Evolutionary conservation across 140 eudicot genomes (phyloP).

Genomic region (Oenanthe javanica): DNA sequence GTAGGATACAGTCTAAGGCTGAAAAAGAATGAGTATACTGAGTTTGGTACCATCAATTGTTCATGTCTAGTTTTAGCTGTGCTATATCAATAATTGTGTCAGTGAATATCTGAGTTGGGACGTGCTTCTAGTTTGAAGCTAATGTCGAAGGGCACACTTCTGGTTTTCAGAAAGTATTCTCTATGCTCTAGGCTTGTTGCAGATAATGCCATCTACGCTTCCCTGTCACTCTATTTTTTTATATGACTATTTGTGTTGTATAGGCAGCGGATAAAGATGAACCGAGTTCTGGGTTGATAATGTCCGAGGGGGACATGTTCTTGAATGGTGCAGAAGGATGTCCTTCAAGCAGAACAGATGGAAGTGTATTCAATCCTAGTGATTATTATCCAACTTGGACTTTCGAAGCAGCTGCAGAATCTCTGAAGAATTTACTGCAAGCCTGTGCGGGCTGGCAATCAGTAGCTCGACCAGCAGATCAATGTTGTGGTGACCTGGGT

Average conservation of each 20-base stretch:
- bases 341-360: slow-evolving; percentile 27
- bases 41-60: too few relatives aligned
- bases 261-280: slow-evolving; percentile 76
- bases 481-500: neutral
- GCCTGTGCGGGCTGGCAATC: slow-evolving; percentile 70
- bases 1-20: too few relatives aligned
- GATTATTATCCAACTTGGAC: slow-evolving; percentile 73
- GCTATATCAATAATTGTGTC: too few relatives aligned
- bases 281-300: slow-evolving; percentile 50
- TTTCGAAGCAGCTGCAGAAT: slow-evolving; percentile 52
- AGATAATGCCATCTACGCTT: neutral
- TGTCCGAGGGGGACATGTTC: slow-evolving; percentile 76
- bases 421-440: slow-evolving; percentile 46
- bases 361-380: slow-evolving; percentile 53
- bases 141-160: too few relatives aligned
- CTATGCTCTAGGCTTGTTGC: neutral
- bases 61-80: too few relatives aligned
- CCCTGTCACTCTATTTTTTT: neutral
- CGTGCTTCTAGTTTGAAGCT: too few relatives aligned
- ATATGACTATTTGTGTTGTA: neutral
- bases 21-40: too few relatives aligned
- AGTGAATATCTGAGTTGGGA: too few relatives aligned
- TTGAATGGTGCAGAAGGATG: slow-evolving; percentile 40
- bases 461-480: slow-evolving; percentile 35
- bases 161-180: neutral